A percentile compares a stretch with the other conserved stretches of the same genome.
phyloP scores from a whole-genome alignment of 2,329 filamentous ascomycete species.

The Diaporthe capsici region DNA sequence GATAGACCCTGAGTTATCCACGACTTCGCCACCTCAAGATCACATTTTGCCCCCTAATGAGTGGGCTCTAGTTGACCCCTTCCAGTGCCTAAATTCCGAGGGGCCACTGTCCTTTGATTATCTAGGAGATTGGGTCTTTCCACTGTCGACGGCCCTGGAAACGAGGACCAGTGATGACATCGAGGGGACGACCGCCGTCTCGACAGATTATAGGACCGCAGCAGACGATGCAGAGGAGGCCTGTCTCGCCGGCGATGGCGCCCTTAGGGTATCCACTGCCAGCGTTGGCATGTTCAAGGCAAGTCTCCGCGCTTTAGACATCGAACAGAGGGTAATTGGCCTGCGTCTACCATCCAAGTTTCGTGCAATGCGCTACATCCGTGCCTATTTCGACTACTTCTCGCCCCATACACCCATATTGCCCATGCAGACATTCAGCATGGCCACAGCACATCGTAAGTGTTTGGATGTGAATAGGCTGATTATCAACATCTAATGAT shows the following conservation, averaged over 20 bases:
- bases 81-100: not conserved
- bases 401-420: not conserved
- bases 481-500: not conserved
- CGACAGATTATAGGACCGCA: not conserved
- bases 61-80: not conserved
- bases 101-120: not conserved
- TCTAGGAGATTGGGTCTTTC: not conserved
- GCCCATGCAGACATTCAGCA: not conserved
- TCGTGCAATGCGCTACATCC: not conserved
- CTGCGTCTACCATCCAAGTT: not conserved
- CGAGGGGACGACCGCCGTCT: not conserved
- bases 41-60: not conserved
- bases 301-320: not conserved
- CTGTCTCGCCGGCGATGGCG: not conserved
- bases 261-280: not conserved
- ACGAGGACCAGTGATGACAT: not conserved
- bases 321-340: not conserved
- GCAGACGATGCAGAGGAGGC: not conserved
- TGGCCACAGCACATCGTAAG: not conserved
- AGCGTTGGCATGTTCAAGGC: not conserved
- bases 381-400: slow-evolving; percentile 1
- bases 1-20: not conserved
- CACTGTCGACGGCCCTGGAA: not conserved
- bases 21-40: not conserved
- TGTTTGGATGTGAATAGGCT: not conserved